Conservation (phyloP, 129 eudicot genomes). For the Mikania micrantha region DNA sequence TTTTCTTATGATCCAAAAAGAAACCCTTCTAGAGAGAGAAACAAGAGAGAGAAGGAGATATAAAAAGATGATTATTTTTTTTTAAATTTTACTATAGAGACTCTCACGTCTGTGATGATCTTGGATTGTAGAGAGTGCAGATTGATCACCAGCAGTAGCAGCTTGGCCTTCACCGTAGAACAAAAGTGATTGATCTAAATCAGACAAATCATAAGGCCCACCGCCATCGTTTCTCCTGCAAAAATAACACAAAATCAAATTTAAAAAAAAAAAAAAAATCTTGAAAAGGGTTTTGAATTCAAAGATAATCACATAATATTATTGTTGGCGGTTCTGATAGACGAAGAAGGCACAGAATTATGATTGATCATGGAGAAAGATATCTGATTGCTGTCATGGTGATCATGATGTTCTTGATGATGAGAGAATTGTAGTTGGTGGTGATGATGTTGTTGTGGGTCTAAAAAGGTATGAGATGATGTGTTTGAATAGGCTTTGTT, state of each 20-base stretch:
- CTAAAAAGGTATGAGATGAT: constrained; percentile 22
- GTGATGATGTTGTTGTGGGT: constrained; percentile 34
- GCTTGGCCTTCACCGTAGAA: constrained; percentile 77
- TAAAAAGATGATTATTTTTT: no score
- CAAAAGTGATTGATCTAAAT: constrained; percentile 86
- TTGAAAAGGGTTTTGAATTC: neutral
- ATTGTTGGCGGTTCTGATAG: constrained; percentile 28
- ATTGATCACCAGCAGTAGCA: constrained; percentile 33
- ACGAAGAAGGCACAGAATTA: constrained; percentile 55
- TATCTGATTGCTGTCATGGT: constrained; percentile 51
- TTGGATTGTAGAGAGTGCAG: constrained; percentile 47
- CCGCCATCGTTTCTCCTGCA: constrained; percentile 50
- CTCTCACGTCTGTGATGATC: constrained; percentile 68
- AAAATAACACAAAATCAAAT: constrained; percentile 7
- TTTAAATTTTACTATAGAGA: neutral
- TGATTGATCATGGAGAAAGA: constrained; percentile 66
- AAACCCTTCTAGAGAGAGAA: constrained; percentile 27
- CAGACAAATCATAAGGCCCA: constrained; percentile 82
- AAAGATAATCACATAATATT: constrained; percentile 42
- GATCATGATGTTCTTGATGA: constrained; percentile 36
- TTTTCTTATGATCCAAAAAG: constrained; percentile 42
- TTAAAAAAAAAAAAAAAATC: no score
- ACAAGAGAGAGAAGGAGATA: constrained; percentile 1
- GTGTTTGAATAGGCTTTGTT: constrained; percentile 34
- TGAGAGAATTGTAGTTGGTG: constrained; percentile 37